Conservation (phyloP, 208 protist species). For the Herpetomonas tarakana region DNA sequence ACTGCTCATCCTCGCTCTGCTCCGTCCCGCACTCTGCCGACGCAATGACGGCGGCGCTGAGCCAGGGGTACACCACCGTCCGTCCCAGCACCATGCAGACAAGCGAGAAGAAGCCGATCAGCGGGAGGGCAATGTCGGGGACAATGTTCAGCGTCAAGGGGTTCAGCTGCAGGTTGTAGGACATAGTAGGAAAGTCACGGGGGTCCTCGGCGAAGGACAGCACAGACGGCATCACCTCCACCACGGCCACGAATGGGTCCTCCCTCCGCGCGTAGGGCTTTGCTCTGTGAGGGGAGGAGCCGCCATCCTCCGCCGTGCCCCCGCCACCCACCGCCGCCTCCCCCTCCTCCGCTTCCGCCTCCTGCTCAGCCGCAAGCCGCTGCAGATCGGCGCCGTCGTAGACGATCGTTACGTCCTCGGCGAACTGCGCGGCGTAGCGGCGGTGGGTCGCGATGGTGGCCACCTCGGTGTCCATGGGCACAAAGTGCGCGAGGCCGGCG, state of each 20-base stretch:
- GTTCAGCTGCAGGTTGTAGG: constrained; percentile 33
- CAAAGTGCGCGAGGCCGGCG: not conserved
- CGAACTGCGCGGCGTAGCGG: constrained; percentile 15
- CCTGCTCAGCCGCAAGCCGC: not conserved
- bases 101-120: constrained; percentile 12
- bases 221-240: constrained; percentile 21
- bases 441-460: constrained; percentile 17
- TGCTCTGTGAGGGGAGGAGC: not conserved
- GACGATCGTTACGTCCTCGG: constrained; percentile 15
- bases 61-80: constrained; percentile 13
- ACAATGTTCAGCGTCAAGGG: constrained; percentile 11
- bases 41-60: constrained; percentile 19
- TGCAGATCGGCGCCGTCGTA: constrained; percentile 5
- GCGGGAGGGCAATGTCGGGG: constrained; percentile 15
- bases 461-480: constrained; percentile 42
- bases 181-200: constrained; percentile 17
- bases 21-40: constrained; percentile 5
- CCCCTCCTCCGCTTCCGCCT: not conserved
- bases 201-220: constrained; percentile 18
- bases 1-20: too few relatives aligned
- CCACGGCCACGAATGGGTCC: constrained; percentile 20
- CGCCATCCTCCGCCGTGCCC: not conserved
- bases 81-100: constrained; percentile 21
- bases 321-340: not conserved
- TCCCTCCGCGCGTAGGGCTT: not conserved